phyloP scores from a whole-genome alignment of 2,329 filamentous ascomycete species.

The Zalaria obscura region DNA sequence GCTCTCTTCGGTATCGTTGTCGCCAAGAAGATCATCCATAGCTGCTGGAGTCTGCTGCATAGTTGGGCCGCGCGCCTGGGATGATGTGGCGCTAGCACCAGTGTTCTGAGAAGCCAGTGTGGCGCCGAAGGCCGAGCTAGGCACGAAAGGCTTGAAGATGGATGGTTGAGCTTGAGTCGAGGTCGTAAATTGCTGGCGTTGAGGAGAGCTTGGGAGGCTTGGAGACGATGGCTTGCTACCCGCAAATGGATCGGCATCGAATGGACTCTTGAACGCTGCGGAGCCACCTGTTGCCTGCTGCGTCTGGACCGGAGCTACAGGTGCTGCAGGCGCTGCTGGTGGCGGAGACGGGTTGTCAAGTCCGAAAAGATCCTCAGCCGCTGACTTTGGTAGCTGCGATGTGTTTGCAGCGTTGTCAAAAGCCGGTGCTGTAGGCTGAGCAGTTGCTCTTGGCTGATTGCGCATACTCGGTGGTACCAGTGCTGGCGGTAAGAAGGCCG shows the following conservation, averaged over 20 bases:
- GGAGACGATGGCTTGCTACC: slow-evolving; percentile 36
- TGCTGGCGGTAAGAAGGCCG: slow-evolving; percentile 62
- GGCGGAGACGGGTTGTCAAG: slow-evolving; percentile 57
- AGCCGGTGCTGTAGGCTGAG: slow-evolving; percentile 34
- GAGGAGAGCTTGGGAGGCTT: slow-evolving; percentile 30
- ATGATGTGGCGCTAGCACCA: slow-evolving; percentile 38
- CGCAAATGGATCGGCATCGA: slow-evolving; percentile 49
- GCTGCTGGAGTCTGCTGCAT: slow-evolving; percentile 27
- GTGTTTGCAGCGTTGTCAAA: slow-evolving; percentile 33
- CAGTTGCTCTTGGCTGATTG: slow-evolving; percentile 36
- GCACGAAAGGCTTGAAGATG: slow-evolving; percentile 76
- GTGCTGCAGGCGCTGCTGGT: slow-evolving; percentile 28
- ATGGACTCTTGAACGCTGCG: slow-evolving; percentile 22
- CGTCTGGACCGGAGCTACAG: slow-evolving; percentile 36
- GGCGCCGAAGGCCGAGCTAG: slow-evolving; percentile 83
- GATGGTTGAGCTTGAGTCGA: slow-evolving; percentile 22
- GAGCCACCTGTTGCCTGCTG: slow-evolving; percentile 68
- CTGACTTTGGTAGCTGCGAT: slow-evolving; percentile 52
- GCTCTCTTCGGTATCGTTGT: slow-evolving; percentile 76
- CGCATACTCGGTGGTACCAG: slow-evolving; percentile 81
- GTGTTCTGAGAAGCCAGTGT: slow-evolving; percentile 64
- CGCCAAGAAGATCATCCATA: slow-evolving; percentile 77
- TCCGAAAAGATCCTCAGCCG: slow-evolving; percentile 86
- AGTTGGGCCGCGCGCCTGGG: slow-evolving; percentile 18
- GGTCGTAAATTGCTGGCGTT: slow-evolving; percentile 12